A percentile compares a stretch with the other conserved stretches of the same genome.
These are phyloP conservation scores for Debaryomyces singareniensis DNA, from an alignment of 1,139 yeast genomes.

Conservation along the genomic window DNA sequence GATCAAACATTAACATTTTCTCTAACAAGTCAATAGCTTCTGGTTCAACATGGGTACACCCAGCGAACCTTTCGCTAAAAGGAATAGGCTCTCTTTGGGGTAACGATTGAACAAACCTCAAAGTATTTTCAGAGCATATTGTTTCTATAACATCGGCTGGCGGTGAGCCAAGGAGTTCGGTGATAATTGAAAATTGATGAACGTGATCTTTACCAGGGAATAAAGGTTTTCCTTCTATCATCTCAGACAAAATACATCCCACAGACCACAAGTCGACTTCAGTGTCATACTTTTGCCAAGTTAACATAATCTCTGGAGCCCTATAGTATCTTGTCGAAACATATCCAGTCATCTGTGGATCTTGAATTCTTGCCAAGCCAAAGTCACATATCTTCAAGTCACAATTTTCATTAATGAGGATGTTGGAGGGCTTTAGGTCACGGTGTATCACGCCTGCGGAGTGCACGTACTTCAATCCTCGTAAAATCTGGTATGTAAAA, in stretches of 20 bases:
- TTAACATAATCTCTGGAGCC: conserved; percentile 97
- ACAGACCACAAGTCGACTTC: conserved; percentile 99
- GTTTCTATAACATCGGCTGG: conserved; percentile 95
- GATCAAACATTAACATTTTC: conserved; percentile 90
- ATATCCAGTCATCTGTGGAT: conserved; percentile 87
- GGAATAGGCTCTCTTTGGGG: conserved; percentile 94
- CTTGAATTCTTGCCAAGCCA: conserved; percentile 88
- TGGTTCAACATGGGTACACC: conserved; percentile 71
- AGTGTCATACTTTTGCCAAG: conserved; percentile 99
- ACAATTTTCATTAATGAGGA: conserved; percentile 92
- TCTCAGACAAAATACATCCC: conserved; percentile 98
- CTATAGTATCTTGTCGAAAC: conserved; percentile 98
- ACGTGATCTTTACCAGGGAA: conserved; percentile 99
- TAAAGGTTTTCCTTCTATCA: conserved; percentile 97
- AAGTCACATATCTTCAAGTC: conserved; percentile 95
- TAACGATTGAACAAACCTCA: conserved; percentile 86
- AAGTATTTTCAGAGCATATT: conserved; percentile 90
- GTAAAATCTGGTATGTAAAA: conserved; percentile 85
- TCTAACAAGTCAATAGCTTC: conserved; percentile 86
- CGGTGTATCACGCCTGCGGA: conserved; percentile 94
- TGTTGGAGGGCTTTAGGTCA: conserved; percentile 90
- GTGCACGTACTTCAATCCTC: conserved; percentile 85
- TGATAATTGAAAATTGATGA: conserved; percentile 93
- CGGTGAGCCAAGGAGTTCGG: conserved; percentile 93
- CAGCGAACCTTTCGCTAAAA: conserved; percentile 67